Percentiles rank a stretch among this genome's conserved stretches.
These are phyloP conservation scores for Zizania latifolia DNA, from an alignment of 176 grass and related monocot species.

Conservation along the genomic window DNA sequence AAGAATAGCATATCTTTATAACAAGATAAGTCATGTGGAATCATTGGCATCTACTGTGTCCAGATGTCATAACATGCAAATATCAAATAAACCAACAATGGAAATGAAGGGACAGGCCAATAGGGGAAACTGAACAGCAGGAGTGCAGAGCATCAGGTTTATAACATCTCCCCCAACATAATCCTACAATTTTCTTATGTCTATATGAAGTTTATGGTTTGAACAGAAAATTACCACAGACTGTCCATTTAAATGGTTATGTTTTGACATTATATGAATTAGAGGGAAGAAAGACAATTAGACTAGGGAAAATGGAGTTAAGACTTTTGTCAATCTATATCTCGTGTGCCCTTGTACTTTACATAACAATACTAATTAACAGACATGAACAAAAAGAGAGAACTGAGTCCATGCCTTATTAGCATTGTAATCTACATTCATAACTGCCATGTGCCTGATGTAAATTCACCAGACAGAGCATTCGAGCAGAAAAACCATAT, in stretches of 20 bases:
- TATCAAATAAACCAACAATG: conserved; percentile 8
- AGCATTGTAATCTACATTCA: conserved; percentile 4
- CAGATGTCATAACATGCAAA: not conserved
- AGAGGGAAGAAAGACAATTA: not conserved
- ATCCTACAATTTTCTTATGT: not conserved
- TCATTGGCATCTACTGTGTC: not conserved
- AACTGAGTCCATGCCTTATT: not conserved
- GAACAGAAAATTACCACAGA: not conserved
- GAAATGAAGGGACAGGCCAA: not conserved
- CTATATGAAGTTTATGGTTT: too few species aligned
- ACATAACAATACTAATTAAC: not conserved
- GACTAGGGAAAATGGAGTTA: not conserved
- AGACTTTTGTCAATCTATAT: not conserved
- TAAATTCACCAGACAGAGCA: not conserved
- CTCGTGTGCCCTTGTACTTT: not conserved
- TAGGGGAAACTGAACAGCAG: not conserved
- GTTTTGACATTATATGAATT: not conserved
- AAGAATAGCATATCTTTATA: not conserved
- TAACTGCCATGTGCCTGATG: not conserved
- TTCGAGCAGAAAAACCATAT: not conserved
- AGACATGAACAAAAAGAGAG: not conserved
- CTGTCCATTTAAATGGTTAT: not conserved
- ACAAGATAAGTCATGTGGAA: not conserved
- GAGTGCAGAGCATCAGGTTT: not conserved
- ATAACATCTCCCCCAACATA: not conserved